Base-by-base conservation (phyloP, 2,329 filamentous ascomycete species). In the Lecanicillium sp. region DNA sequence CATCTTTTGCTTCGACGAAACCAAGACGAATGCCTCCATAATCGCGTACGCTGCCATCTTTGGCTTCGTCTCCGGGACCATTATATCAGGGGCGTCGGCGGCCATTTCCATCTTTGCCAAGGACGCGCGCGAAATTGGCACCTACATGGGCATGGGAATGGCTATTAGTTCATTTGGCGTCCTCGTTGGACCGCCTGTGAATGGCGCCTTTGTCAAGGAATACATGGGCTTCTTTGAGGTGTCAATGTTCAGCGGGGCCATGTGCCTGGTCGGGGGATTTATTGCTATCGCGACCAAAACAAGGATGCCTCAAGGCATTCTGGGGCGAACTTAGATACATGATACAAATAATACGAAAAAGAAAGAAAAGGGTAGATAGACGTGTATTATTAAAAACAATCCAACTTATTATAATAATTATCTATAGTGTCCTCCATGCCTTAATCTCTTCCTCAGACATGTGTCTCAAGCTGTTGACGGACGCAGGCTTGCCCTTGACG, bases 391-490 rank as follows among this genome's bases (percentile, higher is more conserved):
- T n/a, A n/a, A n/a, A n/a, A n/a, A n/a, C n/a, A n/a, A n/a, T n/a
- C n/a, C n/a, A n/a, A n/a, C n/a, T n/a, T n/a, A n/a, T n/a, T n/a
- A n/a, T n/a, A n/a, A n/a, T n/a, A n/a, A n/a, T n/a, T n/a, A n/a
- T n/a, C n/a, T 23, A 48, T 2, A 35, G 29, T 11, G 17, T 21
- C 55, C 73, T 70, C 74, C 83, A 88, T 53, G 80, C 72, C 58
- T 74, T 65, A 44, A 89, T 67, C 64, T 91, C 87, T 17, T 68
- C 60, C 69, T 84, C 75, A 19, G 70, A 79, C 44, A 95, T 70
- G 64, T 94, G 84, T 51, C 88, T 77, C 60, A 95, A 63, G 63
- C 83, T 87, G 63, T 90, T 93, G 36, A 90, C 79, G 8, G 72
- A 69, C 1, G 89, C 83, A 1, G 82, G 71, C 62, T 85, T 79